These are phyloP conservation scores for Hagleromyces aurorensis DNA, from an alignment of 805 yeast genomes.

Conservation along the genomic window DNA sequence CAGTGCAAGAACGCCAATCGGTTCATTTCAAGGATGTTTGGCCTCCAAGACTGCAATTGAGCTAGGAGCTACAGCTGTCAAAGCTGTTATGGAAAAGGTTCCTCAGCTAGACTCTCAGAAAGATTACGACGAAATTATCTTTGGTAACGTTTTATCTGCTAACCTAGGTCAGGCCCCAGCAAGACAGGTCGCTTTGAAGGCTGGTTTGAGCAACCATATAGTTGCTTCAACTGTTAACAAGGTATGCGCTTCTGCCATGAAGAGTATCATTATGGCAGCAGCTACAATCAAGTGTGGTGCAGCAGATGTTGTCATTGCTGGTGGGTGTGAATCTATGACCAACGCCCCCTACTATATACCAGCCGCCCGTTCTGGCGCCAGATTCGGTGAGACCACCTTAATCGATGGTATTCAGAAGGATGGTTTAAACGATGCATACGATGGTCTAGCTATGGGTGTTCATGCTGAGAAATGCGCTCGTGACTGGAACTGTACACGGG, in stretches of 20 bases:
- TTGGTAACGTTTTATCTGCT: constrained; percentile 90
- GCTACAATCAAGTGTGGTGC: constrained; percentile 82
- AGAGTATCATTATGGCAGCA: constrained; percentile 83
- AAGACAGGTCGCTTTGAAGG: constrained; percentile 87
- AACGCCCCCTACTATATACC: constrained; percentile 92
- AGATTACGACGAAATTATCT: constrained; percentile 80
- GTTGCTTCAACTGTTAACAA: constrained; percentile 90
- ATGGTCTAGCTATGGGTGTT: constrained; percentile 85
- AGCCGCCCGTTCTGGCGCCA: constrained; percentile 76
- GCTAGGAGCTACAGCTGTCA: constrained; percentile 88
- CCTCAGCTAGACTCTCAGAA: constrained; percentile 64
- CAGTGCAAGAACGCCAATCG: constrained; percentile 91
- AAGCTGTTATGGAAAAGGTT: constrained; percentile 74
- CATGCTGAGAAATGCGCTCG: constrained; percentile 95
- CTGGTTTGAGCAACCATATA: constrained; percentile 74
- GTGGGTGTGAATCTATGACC: constrained; percentile 97
- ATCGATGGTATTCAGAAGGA: constrained; percentile 90
- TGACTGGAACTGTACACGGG: constrained; percentile 70
- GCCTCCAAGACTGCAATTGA: constrained; percentile 72
- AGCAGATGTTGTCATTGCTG: constrained; percentile 90
- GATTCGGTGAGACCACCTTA: constrained; percentile 73
- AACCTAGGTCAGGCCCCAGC: constrained; percentile 97
- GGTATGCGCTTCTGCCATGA: constrained; percentile 96
- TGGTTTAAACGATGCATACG: constrained; percentile 90
- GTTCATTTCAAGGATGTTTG: constrained; percentile 83